Evolutionary conservation across 768 basidiomycete species (phyloP).

Genomic region (Tricholoma sp.): DNA sequence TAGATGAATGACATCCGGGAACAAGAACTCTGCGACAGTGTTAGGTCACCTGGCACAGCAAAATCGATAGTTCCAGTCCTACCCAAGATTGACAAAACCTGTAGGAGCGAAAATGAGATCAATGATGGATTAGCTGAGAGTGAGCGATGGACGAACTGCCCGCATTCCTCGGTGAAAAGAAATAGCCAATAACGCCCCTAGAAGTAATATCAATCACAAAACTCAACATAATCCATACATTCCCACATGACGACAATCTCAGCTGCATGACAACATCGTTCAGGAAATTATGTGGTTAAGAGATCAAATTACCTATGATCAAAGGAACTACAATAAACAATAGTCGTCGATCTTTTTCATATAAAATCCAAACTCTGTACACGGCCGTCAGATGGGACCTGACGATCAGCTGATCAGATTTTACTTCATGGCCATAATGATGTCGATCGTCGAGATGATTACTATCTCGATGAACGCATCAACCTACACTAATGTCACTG

Average conservation of each 20-base stretch:
- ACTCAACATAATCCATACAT: not conserved
- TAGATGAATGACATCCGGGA: not conserved
- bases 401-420: not conserved
- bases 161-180: not conserved
- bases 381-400: not conserved
- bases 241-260: constrained; percentile 17
- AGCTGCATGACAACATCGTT: not conserved
- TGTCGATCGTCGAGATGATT: not conserved
- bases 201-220: not conserved
- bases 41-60: not conserved
- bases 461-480: not conserved
- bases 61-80: not conserved
- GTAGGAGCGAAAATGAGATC: not conserved
- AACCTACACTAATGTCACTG: not conserved
- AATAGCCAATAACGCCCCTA: not conserved
- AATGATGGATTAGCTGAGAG: not conserved
- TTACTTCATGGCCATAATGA: not conserved
- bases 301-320: not conserved
- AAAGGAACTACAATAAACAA: not conserved
- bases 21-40: not conserved
- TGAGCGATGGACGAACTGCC: not conserved
- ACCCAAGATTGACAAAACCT: not conserved
- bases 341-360: not conserved
- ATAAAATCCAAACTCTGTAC: not conserved
- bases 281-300: not conserved